These are phyloP conservation scores for Beverwykella pulmonaria DNA, from an alignment of 495 filamentous ascomycete species.

Conservation along the genomic window DNA sequence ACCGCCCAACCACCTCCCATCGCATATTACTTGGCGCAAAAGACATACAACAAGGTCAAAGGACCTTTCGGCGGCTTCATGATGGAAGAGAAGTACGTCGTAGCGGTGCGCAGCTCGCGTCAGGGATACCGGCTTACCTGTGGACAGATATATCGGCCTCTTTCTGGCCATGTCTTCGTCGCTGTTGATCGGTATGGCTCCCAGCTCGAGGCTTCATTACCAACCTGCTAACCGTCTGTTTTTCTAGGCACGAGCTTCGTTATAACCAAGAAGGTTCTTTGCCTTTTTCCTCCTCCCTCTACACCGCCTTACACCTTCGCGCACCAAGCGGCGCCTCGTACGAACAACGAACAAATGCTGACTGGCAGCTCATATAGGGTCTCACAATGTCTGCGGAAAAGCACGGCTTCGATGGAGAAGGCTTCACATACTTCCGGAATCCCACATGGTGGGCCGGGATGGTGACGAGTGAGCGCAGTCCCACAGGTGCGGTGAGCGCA, in stretches of 20 bases:
- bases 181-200: slow-evolving; percentile 82
- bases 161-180: slow-evolving; percentile 87
- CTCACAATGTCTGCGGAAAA: slow-evolving; percentile 84
- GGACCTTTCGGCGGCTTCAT: slow-evolving; percentile 55
- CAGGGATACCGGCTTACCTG: slow-evolving; percentile 32
- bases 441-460: slow-evolving; percentile 97
- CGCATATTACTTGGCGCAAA: not conserved
- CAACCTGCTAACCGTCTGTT: slow-evolving; percentile 39
- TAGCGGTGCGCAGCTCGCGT: not conserved
- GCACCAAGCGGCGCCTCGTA: not conserved
- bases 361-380: slow-evolving; percentile 57
- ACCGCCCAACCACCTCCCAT: not conserved
- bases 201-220: slow-evolving; percentile 9
- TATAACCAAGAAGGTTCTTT: slow-evolving; percentile 84
- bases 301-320: not conserved
- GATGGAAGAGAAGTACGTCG: slow-evolving; percentile 83
- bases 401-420: slow-evolving; percentile 96
- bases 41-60: not conserved
- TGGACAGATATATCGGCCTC: slow-evolving; percentile 82
- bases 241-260: slow-evolving; percentile 82
- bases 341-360: not conserved
- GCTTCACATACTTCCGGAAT: slow-evolving; percentile 87
- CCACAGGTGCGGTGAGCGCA: not conserved
- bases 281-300: not conserved
- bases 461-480: slow-evolving; percentile 64